phyloP scores from a whole-genome alignment of 495 filamentous ascomycete species.

The Jackrogersella minutella region DNA sequence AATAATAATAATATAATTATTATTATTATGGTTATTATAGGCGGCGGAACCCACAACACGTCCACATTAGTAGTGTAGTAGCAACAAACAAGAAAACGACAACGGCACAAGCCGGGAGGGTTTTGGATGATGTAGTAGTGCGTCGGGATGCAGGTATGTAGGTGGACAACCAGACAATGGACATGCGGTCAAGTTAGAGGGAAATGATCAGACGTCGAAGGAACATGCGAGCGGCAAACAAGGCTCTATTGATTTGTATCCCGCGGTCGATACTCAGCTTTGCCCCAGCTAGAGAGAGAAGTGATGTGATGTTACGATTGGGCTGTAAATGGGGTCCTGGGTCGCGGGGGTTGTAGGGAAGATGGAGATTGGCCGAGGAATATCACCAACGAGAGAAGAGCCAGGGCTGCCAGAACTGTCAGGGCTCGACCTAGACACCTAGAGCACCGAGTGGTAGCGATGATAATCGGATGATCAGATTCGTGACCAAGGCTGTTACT shows the following conservation, averaged over 20 bases:
- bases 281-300: constrained; percentile 5
- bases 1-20: background rate
- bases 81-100: constrained; percentile 15
- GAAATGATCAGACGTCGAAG: constrained; percentile 30
- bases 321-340: constrained; percentile 13
- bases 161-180: background rate
- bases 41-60: background rate
- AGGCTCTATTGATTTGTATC: constrained; percentile 27
- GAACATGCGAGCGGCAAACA: constrained; percentile 10
- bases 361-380: constrained; percentile 24
- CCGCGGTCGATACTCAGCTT: constrained; percentile 19
- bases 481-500: constrained; percentile 2
- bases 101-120: constrained; percentile 1
- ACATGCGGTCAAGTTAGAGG: constrained; percentile 21
- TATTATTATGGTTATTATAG: background rate
- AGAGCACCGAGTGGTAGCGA: background rate
- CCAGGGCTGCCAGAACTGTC: background rate
- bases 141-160: constrained; percentile 15
- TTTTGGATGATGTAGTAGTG: constrained; percentile 22
- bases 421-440: too few species aligned
- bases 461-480: constrained; percentile 22
- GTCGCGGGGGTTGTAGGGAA: constrained; percentile 11
- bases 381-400: constrained; percentile 11
- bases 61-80: background rate
- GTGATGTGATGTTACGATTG: constrained; percentile 32